Evolutionary conservation across 2,329 filamentous ascomycete genomes (phyloP).

Genomic region (Aspergillus pseudonomiae): DNA sequence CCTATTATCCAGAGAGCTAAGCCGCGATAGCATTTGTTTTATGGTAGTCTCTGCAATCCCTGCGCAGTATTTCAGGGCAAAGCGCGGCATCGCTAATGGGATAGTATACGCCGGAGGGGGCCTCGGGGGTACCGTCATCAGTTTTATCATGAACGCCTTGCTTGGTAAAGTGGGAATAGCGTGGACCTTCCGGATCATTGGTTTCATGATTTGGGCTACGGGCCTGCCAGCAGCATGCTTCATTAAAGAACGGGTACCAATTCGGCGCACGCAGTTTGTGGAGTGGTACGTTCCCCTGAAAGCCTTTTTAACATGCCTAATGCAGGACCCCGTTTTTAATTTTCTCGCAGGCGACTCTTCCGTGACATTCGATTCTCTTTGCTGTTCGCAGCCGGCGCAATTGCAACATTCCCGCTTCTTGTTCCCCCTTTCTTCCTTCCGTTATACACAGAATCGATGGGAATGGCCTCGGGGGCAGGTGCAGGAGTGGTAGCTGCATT

Average conservation of each 20-base stretch:
- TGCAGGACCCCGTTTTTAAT: neutral
- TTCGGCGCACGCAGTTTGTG: constrained; percentile 46
- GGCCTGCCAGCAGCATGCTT: constrained; percentile 60
- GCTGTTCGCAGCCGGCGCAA: constrained; percentile 57
- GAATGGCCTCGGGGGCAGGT: constrained; percentile 55
- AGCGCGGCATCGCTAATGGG: constrained; percentile 60
- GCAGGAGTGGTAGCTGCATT: constrained; percentile 64
- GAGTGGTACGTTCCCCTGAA: constrained; percentile 49
- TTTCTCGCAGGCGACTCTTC: constrained; percentile 52
- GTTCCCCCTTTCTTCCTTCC: constrained; percentile 66
- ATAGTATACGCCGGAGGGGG: constrained; percentile 49
- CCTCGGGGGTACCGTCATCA: constrained; percentile 58
- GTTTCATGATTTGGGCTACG: constrained; percentile 55
- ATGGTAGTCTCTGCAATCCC: constrained; percentile 54
- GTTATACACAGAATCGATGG: constrained; percentile 59
- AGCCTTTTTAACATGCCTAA: no score
- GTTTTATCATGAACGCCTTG: constrained; percentile 53
- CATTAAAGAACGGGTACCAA: constrained; percentile 44
- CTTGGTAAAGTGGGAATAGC: constrained; percentile 42
- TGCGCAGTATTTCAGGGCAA: constrained; percentile 59
- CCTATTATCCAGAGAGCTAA: neutral
- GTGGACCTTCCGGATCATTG: constrained; percentile 45
- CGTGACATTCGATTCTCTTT: constrained; percentile 54
- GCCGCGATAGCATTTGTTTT: constrained; percentile 36
- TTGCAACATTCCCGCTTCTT: constrained; percentile 63